Evolutionary conservation across 495 filamentous ascomycete genomes (phyloP), one percentile per base, ranked within the genome.

Genomic region (Penicillium bialowiezense): DNA sequence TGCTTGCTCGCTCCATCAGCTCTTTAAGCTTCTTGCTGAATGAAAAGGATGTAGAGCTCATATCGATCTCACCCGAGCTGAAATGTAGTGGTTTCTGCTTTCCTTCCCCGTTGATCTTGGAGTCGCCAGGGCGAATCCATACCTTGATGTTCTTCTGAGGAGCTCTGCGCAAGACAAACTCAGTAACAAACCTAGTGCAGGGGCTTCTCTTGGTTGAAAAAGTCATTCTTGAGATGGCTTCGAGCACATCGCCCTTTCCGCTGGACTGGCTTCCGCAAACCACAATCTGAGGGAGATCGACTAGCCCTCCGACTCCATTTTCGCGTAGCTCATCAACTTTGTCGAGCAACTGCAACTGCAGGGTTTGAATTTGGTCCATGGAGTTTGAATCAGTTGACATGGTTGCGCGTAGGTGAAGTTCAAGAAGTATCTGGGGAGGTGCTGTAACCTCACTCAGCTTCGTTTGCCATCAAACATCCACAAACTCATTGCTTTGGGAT

Each of bases 161-260:
- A n/a, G 36, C 54, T 4, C 74, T 63, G 2, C 72, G 69, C 1
- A 79, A 55, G 20, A 81, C 70, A 3, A 88, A 69, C 54, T 90
- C 84, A 0, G 82, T 88, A 3, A 85, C 80, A 48, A 88, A 88
- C 0, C 83, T 73, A 0, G 86, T 89, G 60, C 86, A 89, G 0
- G 83, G 57, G 37, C 76, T 81, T 44, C 79, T 78, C 34, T 84
- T 78, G n/a, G 74, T 58, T 0, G 86, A 84, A 50, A 90, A 90
- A 0, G 80, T 78, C 13, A 89, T 80, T 32, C 82, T 77, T 0
- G 85, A 84, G 38, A 92, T 79, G 0, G 84, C 86, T 65, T 90
- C 85, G 0, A 90, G 76, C 0, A 90, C 84, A 0, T 85, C 90
- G 55, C 82, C 86, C 54, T 90, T 90, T 2, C 87, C 87, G 9